phyloP scores from a whole-genome alignment of 805 yeast species.

The Millerago galiae region DNA sequence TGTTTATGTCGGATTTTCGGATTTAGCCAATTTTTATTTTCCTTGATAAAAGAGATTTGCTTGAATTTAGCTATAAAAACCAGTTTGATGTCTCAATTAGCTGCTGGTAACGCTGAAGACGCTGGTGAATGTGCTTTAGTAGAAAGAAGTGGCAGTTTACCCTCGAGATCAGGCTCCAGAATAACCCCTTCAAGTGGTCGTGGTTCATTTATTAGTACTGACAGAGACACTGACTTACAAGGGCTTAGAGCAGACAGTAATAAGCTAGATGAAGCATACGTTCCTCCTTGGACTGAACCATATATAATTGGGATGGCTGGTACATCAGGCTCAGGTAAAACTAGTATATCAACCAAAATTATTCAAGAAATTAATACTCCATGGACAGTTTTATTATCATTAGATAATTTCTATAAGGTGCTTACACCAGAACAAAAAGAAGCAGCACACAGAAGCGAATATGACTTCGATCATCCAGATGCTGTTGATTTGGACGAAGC shows the following conservation, averaged over 20 bases:
- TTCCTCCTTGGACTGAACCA: conserved; percentile 87
- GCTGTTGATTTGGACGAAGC: conserved; percentile 76
- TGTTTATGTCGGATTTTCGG: no score
- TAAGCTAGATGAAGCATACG: conserved; percentile 29
- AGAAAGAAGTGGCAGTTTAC: not conserved
- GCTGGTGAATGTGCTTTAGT: not conserved
- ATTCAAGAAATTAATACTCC: conserved; percentile 78
- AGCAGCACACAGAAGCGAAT: conserved; percentile 61
- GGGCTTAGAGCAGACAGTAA: not conserved
- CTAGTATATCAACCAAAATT: conserved; percentile 81
- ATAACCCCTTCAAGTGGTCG: conserved; percentile 10
- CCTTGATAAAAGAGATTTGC: no score
- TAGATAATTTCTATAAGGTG: conserved; percentile 88
- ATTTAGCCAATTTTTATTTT: no score
- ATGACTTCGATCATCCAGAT: conserved; percentile 84
- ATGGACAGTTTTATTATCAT: conserved; percentile 85
- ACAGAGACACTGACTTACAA: not conserved
- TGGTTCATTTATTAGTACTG: conserved; percentile 11
- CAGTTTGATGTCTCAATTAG: not conserved
- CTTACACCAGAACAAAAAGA: conserved; percentile 53
- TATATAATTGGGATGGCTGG: conserved; percentile 88
- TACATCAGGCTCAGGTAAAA: conserved; percentile 85
- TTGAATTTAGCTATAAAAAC: no score
- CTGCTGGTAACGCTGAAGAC: not conserved
- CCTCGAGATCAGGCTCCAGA: conserved; percentile 10